Percentiles rank a stretch among this genome's conserved stretches.
Conservation (phyloP, 2,329 filamentous ascomycete genomes). For the Daldinia eschscholtzii region DNA sequence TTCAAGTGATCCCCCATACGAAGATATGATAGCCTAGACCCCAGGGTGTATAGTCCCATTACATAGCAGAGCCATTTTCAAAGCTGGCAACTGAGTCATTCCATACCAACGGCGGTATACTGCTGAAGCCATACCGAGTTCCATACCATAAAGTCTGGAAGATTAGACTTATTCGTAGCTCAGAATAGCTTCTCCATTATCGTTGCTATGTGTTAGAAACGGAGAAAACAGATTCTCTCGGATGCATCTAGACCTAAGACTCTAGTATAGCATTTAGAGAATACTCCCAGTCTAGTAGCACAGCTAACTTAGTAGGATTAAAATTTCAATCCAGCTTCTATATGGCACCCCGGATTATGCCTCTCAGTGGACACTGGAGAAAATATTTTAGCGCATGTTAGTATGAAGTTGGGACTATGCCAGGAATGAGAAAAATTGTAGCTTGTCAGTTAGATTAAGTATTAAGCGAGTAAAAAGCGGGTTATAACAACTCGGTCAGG, state of each 20-base stretch:
- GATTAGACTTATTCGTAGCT: constrained; percentile 9
- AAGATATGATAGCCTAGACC: background rate
- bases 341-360: background rate
- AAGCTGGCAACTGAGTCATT: constrained; percentile 3
- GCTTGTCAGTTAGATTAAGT: background rate
- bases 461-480: background rate
- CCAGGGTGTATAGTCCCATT: background rate
- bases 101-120: background rate
- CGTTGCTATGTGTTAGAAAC: background rate
- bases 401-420: background rate
- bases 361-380: background rate
- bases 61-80: background rate
- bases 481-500: background rate
- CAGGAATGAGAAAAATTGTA: background rate
- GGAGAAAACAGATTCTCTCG: background rate
- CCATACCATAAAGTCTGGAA: background rate
- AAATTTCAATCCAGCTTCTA: background rate
- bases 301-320: background rate
- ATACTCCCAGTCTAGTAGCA: background rate
- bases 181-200: background rate
- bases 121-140: constrained; percentile 4
- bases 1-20: background rate
- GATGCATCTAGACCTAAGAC: background rate
- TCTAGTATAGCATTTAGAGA: background rate
- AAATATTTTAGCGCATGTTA: background rate